A percentile compares a stretch with the other conserved stretches of the same genome.
Conservation (phyloP, 768 basidiomycete species). For the Mycena albidolilacea region DNA sequence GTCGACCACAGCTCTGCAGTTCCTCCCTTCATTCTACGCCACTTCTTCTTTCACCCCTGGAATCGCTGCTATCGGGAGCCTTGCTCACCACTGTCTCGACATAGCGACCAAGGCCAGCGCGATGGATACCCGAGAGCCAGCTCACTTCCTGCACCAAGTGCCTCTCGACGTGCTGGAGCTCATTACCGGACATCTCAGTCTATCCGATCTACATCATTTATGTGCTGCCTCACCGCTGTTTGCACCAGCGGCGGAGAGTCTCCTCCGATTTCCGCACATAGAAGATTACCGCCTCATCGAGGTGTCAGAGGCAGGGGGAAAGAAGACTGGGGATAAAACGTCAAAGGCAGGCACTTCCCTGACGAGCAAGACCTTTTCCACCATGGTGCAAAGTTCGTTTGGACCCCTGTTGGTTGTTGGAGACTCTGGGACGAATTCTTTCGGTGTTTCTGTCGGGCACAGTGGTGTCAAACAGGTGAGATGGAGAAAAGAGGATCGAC, state of each 20-base stretch:
- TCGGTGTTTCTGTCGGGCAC: not conserved
- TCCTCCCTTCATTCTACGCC: constrained; percentile 39
- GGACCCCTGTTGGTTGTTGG: not conserved
- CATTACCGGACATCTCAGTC: constrained; percentile 2
- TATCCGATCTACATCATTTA: not conserved
- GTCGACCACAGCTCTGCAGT: constrained; percentile 39
- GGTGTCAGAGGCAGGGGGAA: not conserved
- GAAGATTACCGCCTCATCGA: constrained; percentile 15
- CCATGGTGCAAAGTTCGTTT: not conserved
- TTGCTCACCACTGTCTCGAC: constrained; percentile 21
- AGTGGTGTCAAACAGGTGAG: no score
- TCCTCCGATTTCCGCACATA: constrained; percentile 26
- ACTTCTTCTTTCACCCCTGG: constrained; percentile 37
- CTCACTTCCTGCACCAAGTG: constrained; percentile 22
- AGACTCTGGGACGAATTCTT: not conserved
- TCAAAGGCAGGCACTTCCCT: not conserved
- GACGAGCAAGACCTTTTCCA: not conserved
- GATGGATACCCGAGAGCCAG: not conserved
- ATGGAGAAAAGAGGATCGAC: no score
- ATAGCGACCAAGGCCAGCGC: not conserved
- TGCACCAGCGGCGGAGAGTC: not conserved
- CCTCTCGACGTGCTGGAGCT: constrained; percentile 20
- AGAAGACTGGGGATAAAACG: no score
- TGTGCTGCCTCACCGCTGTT: not conserved
- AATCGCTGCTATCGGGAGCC: constrained; percentile 31